Evolutionary conservation across 23 red algal genomes (phyloP).

Genomic region (Agarophyton chilense): DNA sequence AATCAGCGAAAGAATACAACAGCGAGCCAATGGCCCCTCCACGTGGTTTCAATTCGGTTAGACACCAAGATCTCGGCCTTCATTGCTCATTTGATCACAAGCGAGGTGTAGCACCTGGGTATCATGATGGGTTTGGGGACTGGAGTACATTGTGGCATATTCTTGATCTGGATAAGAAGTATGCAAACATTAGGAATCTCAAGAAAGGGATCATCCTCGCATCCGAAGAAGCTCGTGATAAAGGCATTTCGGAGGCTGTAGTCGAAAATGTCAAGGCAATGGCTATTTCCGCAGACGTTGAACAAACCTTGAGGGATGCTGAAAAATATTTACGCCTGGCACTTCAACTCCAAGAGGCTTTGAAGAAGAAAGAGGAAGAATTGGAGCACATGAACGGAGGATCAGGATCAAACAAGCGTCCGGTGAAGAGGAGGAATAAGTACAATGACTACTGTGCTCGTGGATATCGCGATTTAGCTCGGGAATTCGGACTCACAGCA

Average conservation of each 20-base stretch:
- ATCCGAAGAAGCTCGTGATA: constrained; percentile 30
- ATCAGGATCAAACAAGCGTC: constrained; percentile 27
- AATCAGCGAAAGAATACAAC: not conserved
- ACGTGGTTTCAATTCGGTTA: constrained; percentile 41
- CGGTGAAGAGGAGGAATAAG: constrained; percentile 46
- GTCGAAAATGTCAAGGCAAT: constrained; percentile 48
- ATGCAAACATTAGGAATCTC: constrained; percentile 31
- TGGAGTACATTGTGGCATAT: constrained; percentile 82
- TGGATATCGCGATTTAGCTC: constrained; percentile 60
- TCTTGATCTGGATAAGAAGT: constrained; percentile 79
- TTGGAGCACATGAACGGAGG: not conserved
- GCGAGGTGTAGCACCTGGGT: constrained; percentile 43
- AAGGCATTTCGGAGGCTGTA: constrained; percentile 13
- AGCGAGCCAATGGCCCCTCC: constrained; percentile 39
- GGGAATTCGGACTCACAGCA: constrained; percentile 67
- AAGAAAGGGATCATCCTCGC: not conserved
- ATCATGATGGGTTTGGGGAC: constrained; percentile 67
- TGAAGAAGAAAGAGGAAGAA: not conserved
- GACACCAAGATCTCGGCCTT: constrained; percentile 10
- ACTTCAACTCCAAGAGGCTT: constrained; percentile 44
- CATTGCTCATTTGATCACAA: constrained; percentile 54
- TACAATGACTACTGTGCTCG: constrained; percentile 56
- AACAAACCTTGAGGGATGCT: constrained; percentile 55
- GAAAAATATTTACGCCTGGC: constrained; percentile 38
- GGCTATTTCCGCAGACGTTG: constrained; percentile 26